Evolutionary conservation across 176 grass and related monocot species (phyloP), one percentile per base, ranked within the genome.

Genomic region (Ampelocalamus luodianensis): DNA sequence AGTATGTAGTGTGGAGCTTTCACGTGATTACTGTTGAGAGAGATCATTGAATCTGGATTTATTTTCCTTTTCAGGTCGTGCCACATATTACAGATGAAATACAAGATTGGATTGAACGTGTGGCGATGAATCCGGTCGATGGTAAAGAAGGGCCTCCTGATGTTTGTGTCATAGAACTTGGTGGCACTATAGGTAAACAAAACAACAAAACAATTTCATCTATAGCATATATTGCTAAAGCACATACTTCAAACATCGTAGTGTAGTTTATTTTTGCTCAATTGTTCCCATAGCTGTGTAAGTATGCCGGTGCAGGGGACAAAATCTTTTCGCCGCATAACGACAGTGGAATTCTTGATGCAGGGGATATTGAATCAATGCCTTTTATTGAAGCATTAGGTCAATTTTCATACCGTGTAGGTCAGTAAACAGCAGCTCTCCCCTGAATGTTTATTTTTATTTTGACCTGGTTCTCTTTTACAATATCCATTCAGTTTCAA

Each of bases 361-460:
- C 88, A 99, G 97, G 97, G 78, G 97, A 99, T 85, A 94, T 99
- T 86, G 97, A 99, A 83, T 99, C 97, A 77, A 99, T 99, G 97
- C 97, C 91, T 50, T 99, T 96, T 68, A 91, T 92, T 37, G 97
- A 99, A 89, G 97, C 97, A 83, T 78, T 99, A 82, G 89, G 97
- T 83, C 97, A 96, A 85, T 96, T 99, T 82, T 96, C 97, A 64
- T 96, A 92, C 69, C 88, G 92, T 76, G 93, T 94, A 54, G 97
- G 97, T 99, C 64, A 96, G 93, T 69, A 74, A 76, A 68, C 20
- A 44, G 3, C 53, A 65, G 6, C 11, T 53, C 11, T 50, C 74
- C 3, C 34, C 24, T 79, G 16, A 58, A 66, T 72, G 3, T 32
- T 7, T 26, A 36, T 55, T 61, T 85, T 79, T 82, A 29, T 76